phyloP scores from a whole-genome alignment of 2,329 filamentous ascomycete genomes.

The Lanzia echinophila region DNA sequence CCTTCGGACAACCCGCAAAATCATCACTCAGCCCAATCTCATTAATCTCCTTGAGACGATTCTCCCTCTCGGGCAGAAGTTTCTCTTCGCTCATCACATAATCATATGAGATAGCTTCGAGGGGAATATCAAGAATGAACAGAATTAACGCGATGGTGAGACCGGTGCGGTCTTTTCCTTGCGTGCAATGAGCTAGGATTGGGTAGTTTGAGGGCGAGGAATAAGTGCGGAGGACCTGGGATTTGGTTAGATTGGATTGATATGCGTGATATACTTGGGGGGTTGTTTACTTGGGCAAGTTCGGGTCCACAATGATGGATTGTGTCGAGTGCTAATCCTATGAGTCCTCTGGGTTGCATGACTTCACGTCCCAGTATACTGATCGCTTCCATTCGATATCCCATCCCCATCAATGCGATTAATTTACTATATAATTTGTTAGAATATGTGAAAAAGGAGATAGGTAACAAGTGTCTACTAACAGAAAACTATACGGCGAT shows the following conservation, averaged over 20 bases:
- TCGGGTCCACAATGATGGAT: slow-evolving; percentile 33
- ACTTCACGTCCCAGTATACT: slow-evolving; percentile 61
- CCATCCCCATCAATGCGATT: slow-evolving; percentile 54
- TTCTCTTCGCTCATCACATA: slow-evolving; percentile 61
- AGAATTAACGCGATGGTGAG: slow-evolving; percentile 63
- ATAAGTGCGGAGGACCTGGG: slow-evolving; percentile 42
- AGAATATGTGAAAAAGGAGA: not conserved
- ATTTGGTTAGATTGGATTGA: not conserved
- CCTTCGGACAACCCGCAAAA: slow-evolving; percentile 60
- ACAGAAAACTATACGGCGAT: slow-evolving; percentile 61
- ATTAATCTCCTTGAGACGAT: slow-evolving; percentile 60
- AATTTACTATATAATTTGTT: slow-evolving; percentile 42
- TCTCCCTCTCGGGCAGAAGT: slow-evolving; percentile 53
- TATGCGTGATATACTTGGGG: slow-evolving; percentile 2
- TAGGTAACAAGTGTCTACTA: slow-evolving; percentile 18
- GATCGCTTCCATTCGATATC: slow-evolving; percentile 64
- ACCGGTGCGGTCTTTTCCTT: slow-evolving; percentile 82
- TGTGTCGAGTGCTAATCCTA: slow-evolving; percentile 43
- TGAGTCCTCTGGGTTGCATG: slow-evolving; percentile 65
- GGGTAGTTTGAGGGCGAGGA: slow-evolving; percentile 49
- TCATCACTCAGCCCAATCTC: slow-evolving; percentile 66
- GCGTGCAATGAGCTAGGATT: slow-evolving; percentile 73
- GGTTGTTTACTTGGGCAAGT: slow-evolving; percentile 42
- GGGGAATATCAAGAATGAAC: slow-evolving; percentile 52
- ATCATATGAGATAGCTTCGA: slow-evolving; percentile 59